Conservation (phyloP, 352 stramenopile genomes). For the Phytophthora europaea region DNA sequence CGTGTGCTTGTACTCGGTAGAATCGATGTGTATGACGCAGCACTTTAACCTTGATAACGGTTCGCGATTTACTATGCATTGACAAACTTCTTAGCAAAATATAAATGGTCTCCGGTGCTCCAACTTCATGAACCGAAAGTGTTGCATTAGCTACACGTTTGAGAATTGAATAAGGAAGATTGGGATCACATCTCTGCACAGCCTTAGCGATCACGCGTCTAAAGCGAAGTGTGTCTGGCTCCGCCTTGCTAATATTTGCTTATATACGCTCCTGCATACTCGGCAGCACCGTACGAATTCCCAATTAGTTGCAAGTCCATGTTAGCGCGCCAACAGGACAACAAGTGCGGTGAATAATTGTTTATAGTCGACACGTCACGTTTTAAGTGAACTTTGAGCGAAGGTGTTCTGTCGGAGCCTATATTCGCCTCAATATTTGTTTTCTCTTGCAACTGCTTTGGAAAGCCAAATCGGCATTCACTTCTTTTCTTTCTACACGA, state of each 20-base stretch:
- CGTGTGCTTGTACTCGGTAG: neutral
- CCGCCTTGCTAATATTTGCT: too few species aligned
- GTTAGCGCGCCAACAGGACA: conserved; percentile 26
- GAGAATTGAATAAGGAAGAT: conserved; percentile 4
- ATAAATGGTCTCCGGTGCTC: neutral
- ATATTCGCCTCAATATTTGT: neutral
- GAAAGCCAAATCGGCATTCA: conserved; percentile 14
- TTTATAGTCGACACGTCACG: conserved; percentile 11
- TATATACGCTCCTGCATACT: too few species aligned
- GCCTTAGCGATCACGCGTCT: too few species aligned
- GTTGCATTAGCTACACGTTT: conserved; percentile 3
- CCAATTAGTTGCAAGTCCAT: conserved; percentile 36
- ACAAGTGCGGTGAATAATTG: conserved; percentile 11
- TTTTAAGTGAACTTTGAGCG: conserved; percentile 2
- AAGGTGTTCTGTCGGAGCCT: neutral
- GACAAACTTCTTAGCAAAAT: conserved; percentile 6
- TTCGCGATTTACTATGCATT: conserved; percentile 5
- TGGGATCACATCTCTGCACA: conserved; percentile 12
- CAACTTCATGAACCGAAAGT: neutral
- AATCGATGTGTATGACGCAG: neutral
- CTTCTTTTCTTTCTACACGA: conserved; percentile 10
- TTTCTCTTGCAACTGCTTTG: conserved; percentile 7
- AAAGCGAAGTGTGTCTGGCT: too few species aligned
- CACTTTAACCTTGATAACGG: neutral
- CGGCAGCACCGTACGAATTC: neutral